Evolutionary conservation across 345 rosid genomes (phyloP).

Genomic region (Turritis glabra): DNA sequence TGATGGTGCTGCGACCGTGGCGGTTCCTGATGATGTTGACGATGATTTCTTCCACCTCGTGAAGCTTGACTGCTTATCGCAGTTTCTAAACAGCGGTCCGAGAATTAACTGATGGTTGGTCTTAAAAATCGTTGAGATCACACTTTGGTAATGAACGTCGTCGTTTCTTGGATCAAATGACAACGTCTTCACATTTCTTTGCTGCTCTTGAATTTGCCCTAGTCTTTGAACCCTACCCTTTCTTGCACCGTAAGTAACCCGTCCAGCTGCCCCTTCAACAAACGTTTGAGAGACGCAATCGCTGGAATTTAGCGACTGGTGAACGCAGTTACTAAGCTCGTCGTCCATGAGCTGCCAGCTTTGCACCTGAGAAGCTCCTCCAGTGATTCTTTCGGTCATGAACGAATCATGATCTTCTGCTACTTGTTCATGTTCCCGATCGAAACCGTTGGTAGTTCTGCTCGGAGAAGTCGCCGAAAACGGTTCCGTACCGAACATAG

Average conservation of each 20-base stretch:
- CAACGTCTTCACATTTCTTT: slow-evolving; percentile 38
- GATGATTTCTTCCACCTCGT: slow-evolving; percentile 56
- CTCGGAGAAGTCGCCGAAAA: slow-evolving; percentile 45
- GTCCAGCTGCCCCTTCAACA: slow-evolving; percentile 44
- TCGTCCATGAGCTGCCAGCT: slow-evolving; percentile 71
- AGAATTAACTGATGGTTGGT: slow-evolving; percentile 59
- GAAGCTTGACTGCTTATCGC: slow-evolving; percentile 60
- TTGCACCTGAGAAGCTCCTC: slow-evolving; percentile 66
- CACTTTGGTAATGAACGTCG: slow-evolving; percentile 61
- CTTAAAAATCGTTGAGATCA: slow-evolving; percentile 60
- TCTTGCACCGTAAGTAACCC: slow-evolving; percentile 30
- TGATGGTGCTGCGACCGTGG: neutral
- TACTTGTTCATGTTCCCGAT: slow-evolving; percentile 38
- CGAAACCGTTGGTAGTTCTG: slow-evolving; percentile 40
- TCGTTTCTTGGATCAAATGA: slow-evolving; percentile 38
- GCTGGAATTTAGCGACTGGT: slow-evolving; percentile 67
- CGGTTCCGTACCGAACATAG: slow-evolving; percentile 44
- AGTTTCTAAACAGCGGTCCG: slow-evolving; percentile 48
- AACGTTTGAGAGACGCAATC: slow-evolving; percentile 71
- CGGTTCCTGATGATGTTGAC: slow-evolving; percentile 29
- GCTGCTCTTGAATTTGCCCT: slow-evolving; percentile 41
- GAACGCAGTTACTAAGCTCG: slow-evolving; percentile 63
- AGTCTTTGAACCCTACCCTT: slow-evolving; percentile 34
- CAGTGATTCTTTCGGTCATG: slow-evolving; percentile 54
- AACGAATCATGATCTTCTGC: slow-evolving; percentile 52